Base-by-base conservation (phyloP, 2,329 filamentous ascomycete genomes). In the Sphaerostilbella broomeana region DNA sequence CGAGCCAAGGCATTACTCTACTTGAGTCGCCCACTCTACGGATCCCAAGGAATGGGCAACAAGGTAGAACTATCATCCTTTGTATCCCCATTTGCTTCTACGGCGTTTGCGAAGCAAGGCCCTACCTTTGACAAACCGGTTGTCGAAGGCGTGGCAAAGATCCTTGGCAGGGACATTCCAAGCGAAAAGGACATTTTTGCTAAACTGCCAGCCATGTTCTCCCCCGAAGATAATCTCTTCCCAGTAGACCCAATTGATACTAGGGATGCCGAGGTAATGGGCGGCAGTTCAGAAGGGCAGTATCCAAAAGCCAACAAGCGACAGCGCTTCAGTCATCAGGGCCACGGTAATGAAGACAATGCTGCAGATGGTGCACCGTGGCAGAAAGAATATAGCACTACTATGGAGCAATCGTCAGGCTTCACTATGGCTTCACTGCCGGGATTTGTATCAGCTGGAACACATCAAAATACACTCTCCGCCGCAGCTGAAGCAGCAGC, bases 1-100 rank as follows among this genome's bases (percentile, higher is more conserved):
- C 73, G 90, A 57, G 90, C 92, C 6, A 82, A 97, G 57, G 81
- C 79, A 1, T 63, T 97, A 20, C 66, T 98, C 2, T 95, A 95
- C 52, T 68, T 97, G 39, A 95, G 87, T 58, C 86, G 79, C 48
- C 86, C 89, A 0, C 60, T 81, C 25, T 80, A 79, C 49, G 81
- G 78, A 44, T 77, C 81, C 6, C 73, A 77, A 40, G 65, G 72
- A 17, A 61, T 63, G 38, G 63, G 67, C 33, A 73, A 80, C 48
- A 68, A 78, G 42, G 78, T 81, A 1, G 76, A 73, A 6, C 58
- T 90, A 12, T 92, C 86, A 1, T 71, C 73, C 1, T 95, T 95
- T 51, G 65, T 95, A 15, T 71, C 77, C 0, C 65, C 72, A 0
- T 57, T 64, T 40, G 56, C 58, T 1, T 51, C 55, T 5, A 52